Percentiles rank a stretch among this genome's conserved stretches.
These are phyloP conservation scores for Hyphopichia khmerensis DNA, from an alignment of 1,139 yeast species.

Conservation along the genomic window DNA sequence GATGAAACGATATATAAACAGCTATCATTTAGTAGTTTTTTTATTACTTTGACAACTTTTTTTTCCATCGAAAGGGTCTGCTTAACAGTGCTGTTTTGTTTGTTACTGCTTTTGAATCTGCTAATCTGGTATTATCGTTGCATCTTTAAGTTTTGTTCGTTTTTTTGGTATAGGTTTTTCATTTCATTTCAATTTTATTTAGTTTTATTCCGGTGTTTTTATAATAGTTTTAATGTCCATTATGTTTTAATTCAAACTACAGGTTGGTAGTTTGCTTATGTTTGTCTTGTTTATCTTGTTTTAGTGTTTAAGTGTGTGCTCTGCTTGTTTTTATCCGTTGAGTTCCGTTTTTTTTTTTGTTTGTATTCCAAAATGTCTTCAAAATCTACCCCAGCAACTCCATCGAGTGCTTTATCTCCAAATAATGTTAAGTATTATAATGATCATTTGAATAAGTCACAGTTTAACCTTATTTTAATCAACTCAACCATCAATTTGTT, in stretches of 20 bases:
- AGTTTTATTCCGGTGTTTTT: not conserved
- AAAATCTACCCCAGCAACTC: not conserved
- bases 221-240: not conserved
- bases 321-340: not conserved
- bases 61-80: too few species aligned
- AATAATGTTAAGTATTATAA: constrained; percentile 43
- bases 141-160: not conserved
- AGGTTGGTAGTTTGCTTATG: not conserved
- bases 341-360: not conserved
- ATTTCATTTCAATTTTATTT: not conserved
- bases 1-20: not conserved
- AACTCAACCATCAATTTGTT: constrained; percentile 38
- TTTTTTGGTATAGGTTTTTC: not conserved
- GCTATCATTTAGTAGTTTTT: too few species aligned
- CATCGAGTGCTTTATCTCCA: constrained; percentile 16
- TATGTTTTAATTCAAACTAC: constrained; percentile 1
- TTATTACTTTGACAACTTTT: too few species aligned
- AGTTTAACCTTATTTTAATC: constrained; percentile 41
- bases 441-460: constrained; percentile 37
- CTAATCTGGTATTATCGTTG: too few species aligned
- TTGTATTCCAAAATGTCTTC: not conserved
- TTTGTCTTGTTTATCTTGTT: not conserved
- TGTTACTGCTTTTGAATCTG: too few species aligned
- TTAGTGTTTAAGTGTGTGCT: not conserved
- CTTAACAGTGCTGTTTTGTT: too few species aligned